Evolutionary conservation across 495 filamentous ascomycete genomes (phyloP).

Genomic region (Aspergillus panamensis): DNA sequence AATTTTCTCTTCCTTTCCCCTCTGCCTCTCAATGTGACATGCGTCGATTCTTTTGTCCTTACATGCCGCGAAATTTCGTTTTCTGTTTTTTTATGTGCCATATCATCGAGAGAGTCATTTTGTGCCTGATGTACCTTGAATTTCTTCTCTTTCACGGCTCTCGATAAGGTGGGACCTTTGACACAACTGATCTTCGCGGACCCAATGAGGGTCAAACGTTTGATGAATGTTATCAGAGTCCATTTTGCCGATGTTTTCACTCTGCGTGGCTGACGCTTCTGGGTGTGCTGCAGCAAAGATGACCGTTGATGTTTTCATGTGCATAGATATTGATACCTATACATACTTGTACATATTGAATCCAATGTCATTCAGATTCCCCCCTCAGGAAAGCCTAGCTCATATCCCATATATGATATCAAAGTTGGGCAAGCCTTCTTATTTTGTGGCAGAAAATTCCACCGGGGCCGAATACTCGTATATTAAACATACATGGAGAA

Average conservation of each 20-base stretch:
- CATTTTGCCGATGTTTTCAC: background rate
- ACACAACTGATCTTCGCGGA: background rate
- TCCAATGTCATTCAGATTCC: constrained; percentile 8
- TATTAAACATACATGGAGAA: background rate
- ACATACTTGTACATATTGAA: constrained; percentile 14
- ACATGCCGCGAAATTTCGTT: background rate
- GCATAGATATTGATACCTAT: constrained; percentile 10
- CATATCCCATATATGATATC: background rate
- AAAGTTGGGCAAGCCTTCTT: background rate
- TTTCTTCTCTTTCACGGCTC: background rate
- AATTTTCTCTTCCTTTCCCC: background rate
- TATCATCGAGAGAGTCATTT: background rate
- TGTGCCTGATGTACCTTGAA: constrained; percentile 6
- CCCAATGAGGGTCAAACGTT: background rate
- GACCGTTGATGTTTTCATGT: constrained; percentile 9
- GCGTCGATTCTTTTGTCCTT: background rate
- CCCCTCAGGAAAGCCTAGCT: background rate
- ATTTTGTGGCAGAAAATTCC: background rate
- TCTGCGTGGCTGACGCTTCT: background rate
- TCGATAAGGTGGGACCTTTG: background rate
- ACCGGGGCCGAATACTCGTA: background rate
- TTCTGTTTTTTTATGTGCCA: constrained; percentile 1
- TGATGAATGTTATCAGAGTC: background rate
- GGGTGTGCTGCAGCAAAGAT: background rate
- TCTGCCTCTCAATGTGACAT: background rate